Evolutionary conservation across 2,329 filamentous ascomycete genomes (phyloP), one percentile per base, ranked within the genome.

Genomic region (Endothia cerciana): DNA sequence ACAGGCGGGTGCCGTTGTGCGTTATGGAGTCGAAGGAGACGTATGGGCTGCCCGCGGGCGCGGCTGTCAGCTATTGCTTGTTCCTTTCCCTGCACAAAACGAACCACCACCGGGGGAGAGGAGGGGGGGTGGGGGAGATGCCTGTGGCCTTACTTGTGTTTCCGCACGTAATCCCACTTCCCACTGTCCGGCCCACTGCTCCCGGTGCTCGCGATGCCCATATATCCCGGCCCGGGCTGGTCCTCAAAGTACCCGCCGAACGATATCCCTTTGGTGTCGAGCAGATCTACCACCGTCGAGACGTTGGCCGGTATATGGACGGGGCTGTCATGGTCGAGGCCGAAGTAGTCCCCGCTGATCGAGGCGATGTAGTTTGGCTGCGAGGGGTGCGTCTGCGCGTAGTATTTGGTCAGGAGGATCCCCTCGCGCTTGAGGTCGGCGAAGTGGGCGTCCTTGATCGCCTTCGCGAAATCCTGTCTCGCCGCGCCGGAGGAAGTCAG

Each of bases 311-410:
- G 80, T 25, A 84, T 74, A 49, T 77, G 75, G 7, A 82, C 75
- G 45, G 76, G 74, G 10, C 76, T 76, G 71, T 83, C 81, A 68
- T 83, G 77, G 69, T 84, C 75, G 43, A 82, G 68, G 1, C 82
- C 82, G 68, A 82, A 84, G 76, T 90, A 89, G 76, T 92, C 90
- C 63, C 91, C 91, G 40, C 85, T 86, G 56, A 89, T 84, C 1
- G 86, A 76, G 2, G 90, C 87, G 65, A 89, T 84, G 75, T 94
- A 94, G 80, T 94, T 94, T 25, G 91, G 91, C 80, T 93, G 84
- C 0, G 86, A 90, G 0, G 91, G 90, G 72, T 93, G 90, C 1
- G 90, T 92, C 47, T 91, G 78, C 25, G 82, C 89, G 67, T 82
- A 85, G 77, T 84, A 83, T 72, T 86, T 84, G 58, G 79, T 79